Base-by-base conservation (phyloP, 306 rosid species). In the Mucuna pruriens region DNA sequence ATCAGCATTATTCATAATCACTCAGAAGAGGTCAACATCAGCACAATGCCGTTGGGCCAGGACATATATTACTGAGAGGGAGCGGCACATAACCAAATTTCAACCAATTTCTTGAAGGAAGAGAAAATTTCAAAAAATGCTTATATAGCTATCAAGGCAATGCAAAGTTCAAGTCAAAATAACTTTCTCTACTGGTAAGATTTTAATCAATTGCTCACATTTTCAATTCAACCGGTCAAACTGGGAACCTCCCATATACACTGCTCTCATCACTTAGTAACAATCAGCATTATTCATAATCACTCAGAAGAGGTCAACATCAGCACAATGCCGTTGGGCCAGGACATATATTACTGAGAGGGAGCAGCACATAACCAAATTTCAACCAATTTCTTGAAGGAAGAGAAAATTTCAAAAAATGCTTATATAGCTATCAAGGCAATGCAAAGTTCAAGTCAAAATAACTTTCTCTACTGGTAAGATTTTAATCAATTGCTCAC, bases 141-240 rank as follows among this genome's bases (percentile, higher is more conserved):
- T 42, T 62, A 75, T 54, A 66, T 70, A 81, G 57, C 75, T 71
- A 75, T 82, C 11, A 63, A 34, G 46, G 63, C 48, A 36, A 39
- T 74, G 51, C 75, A 78, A 60, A 49, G 33, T 79, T 79, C 38
- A 17, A 55, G 42, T 20, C 34, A 25, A 25, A 26, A n/a, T 58
- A 58, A 58, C 65, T 25, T 80, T 62, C 38, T 62, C 42, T 49
- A 52, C 45, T 33, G 11, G 6, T 0, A 81, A 68, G 80, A 74
- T 60, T 65, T 72, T 36, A 70, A 77, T 67, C 58, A 86, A 54
- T 81, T 66, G 49, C 94, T 89, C 84, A 95, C 99, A 60, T 84
- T 93, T 91, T 88, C 90, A 64, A n/a, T n/a, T n/a, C n/a, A n/a
- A n/a, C n/a, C n/a, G n/a, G n/a, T n/a, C n/a, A n/a, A n/a, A n/a